A percentile compares a stretch with the other conserved stretches of the same genome.
These are phyloP conservation scores for Penicillium turbatum DNA, from an alignment of 495 filamentous ascomycete genomes.

Conservation along the genomic window DNA sequence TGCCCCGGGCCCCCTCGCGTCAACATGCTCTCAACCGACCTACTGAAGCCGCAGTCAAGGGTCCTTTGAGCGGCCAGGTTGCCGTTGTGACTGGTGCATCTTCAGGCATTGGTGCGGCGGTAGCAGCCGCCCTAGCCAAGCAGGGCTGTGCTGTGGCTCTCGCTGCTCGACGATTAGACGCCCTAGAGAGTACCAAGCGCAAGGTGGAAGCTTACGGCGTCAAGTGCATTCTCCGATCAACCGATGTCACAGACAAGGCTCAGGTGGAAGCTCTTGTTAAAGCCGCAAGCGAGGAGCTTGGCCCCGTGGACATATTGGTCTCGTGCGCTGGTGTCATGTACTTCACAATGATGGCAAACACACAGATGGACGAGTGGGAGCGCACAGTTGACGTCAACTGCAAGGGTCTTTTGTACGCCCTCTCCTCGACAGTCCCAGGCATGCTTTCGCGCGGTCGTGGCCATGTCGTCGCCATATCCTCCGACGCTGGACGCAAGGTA, in stretches of 20 bases:
- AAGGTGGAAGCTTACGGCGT: conserved; percentile 44
- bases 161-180: conserved; percentile 57
- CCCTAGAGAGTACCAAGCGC: conserved; percentile 53
- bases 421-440: conserved; percentile 53
- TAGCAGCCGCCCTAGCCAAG: conserved; percentile 45
- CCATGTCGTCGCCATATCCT: conserved; percentile 67
- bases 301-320: conserved; percentile 61
- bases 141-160: conserved; percentile 60
- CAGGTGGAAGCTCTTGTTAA: conserved; percentile 54
- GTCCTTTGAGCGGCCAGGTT: conserved; percentile 49
- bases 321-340: conserved; percentile 73
- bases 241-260: conserved; percentile 55
- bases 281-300: conserved; percentile 50
- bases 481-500: conserved; percentile 65
- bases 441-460: conserved; percentile 59
- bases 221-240: conserved; percentile 55
- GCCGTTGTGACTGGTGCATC: conserved; percentile 49
- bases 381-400: conserved; percentile 68
- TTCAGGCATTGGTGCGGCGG: conserved; percentile 49
- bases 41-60: conserved; percentile 33
- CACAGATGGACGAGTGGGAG: conserved; percentile 61
- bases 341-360: conserved; percentile 69
- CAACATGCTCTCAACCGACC: conserved; percentile 33
- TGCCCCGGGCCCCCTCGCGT: conserved; percentile 49
- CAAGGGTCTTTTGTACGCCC: conserved; percentile 63